Conservation (phyloP, 2,329 filamentous ascomycete species). For the Trichophyton simii region DNA sequence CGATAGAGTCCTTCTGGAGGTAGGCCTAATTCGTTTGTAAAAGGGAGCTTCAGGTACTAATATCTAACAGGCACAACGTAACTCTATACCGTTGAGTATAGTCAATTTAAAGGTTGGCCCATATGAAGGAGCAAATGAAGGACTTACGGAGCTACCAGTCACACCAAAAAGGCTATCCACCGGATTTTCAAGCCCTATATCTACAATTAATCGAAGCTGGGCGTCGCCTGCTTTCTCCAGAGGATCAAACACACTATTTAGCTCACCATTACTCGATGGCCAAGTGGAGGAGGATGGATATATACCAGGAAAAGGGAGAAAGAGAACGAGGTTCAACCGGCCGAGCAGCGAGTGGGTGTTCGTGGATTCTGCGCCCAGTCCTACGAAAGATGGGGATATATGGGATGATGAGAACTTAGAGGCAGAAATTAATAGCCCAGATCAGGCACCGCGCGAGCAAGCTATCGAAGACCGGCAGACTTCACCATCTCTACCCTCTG, state of each 20-base stretch:
- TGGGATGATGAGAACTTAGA: slow-evolving; percentile 9
- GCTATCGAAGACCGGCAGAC: not conserved
- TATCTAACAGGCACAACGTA: not conserved
- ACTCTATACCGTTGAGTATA: not conserved
- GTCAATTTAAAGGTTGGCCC: not conserved
- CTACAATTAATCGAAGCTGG: slow-evolving; percentile 31
- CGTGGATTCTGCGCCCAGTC: slow-evolving; percentile 57
- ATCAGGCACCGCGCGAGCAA: not conserved
- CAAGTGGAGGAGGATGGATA: slow-evolving; percentile 56
- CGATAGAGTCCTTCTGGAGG: slow-evolving; percentile 26
- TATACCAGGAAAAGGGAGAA: slow-evolving; percentile 50
- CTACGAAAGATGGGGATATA: slow-evolving; percentile 22
- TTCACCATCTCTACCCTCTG: not conserved
- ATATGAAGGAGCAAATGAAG: not conserved
- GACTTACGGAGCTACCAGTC: not conserved
- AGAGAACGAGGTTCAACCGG: slow-evolving; percentile 56
- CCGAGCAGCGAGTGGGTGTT: slow-evolving; percentile 62
- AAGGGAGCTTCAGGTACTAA: not conserved
- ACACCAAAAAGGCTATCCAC: not conserved
- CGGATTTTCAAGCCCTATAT: not conserved
- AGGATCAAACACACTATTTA: slow-evolving; percentile 55
- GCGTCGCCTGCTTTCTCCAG: slow-evolving; percentile 71
- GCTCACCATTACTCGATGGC: slow-evolving; percentile 51
- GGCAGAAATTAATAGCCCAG: not conserved
- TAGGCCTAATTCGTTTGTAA: slow-evolving; percentile 10